Base-by-base conservation (phyloP, 805 yeast species). In the Schwanniomyces sp. region DNA sequence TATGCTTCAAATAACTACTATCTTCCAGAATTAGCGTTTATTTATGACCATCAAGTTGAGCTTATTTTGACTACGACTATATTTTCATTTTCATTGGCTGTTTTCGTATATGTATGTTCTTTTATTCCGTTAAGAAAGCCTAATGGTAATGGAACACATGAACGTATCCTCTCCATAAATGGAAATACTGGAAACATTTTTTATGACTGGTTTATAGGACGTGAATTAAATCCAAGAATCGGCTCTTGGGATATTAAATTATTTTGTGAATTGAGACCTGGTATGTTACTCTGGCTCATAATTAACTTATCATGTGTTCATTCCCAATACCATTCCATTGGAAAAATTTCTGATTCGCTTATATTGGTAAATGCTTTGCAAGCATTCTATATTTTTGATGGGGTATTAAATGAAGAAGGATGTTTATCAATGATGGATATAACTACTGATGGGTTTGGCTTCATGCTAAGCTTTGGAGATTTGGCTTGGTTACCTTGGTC, bases 191-290 rank as follows among this genome's bases (percentile, higher is more conserved):
- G 89, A 0, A 83, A 80, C 54, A 55, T 67, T 0, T 56, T 92
- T 8, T 92, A 88, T 62, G 97, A 94, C 61, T 91, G 97, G 97
- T 94, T 91, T 62, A 91, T 94, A 62, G 99, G 99, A 27, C 82
- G 99, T 50, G 98, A 92, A 69, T 75, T 94, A 61, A 94, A 94
- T 64, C 99, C 98, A 25, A 78, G 98, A 56, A 72, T 88, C 49
- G 94, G 95, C 1, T 59, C 78, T 0, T 82, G 91, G 76, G 99
- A 94, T 63, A 82, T 94, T 65, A 94, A 94, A 69, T 67, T 91
- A 56, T 94, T 88, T 59, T 88, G 96, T 66, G 99, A 94, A 66
- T 78, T 94, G 65, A 82, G 96, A 59, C 99, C 99, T 1, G 99
- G 99, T 5, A 75, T 94, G 79, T 70, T 92, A 45, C 70, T 94